Percentiles rank a stretch among this genome's conserved stretches.
Evolutionary conservation across 148 eudicot genomes (phyloP).

Genomic region (Nepenthes gracilis): DNA sequence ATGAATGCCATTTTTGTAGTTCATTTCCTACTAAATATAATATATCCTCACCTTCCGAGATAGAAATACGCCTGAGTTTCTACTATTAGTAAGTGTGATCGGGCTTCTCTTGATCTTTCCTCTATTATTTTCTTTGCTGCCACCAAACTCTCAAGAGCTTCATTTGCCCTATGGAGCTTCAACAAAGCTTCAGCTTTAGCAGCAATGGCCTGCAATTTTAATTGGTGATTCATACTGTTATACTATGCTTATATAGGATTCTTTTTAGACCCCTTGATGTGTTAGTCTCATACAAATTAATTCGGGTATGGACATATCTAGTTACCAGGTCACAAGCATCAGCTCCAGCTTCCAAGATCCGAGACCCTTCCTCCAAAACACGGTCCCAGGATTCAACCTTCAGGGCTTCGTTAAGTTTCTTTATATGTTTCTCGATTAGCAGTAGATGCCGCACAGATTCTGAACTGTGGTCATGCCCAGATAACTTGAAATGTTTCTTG

Average conservation of each 20-base stretch:
- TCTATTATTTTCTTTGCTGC: conserved; percentile 7
- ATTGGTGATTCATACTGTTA: neutral
- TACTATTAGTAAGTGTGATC: conserved; percentile 22
- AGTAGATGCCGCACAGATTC: conserved; percentile 30
- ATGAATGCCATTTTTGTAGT: too few species aligned
- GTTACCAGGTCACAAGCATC: conserved; percentile 41
- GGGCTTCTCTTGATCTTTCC: neutral
- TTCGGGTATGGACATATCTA: neutral
- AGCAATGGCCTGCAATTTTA: conserved; percentile 24
- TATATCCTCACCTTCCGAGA: conserved; percentile 33
- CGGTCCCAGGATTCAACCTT: conserved; percentile 42
- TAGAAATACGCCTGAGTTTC: conserved; percentile 22
- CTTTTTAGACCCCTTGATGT: neutral
- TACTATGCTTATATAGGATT: too few species aligned
- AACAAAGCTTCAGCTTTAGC: conserved; percentile 45
- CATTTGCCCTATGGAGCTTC: conserved; percentile 34
- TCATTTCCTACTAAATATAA: too few species aligned
- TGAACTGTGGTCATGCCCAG: conserved; percentile 21
- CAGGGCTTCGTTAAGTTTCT: conserved; percentile 30
- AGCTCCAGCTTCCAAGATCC: conserved; percentile 40
- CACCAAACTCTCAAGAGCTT: conserved; percentile 11
- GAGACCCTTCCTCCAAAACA: conserved; percentile 38
- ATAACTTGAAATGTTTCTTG: conserved; percentile 33
- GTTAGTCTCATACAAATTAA: neutral
- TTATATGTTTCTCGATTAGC: conserved; percentile 32